Base-by-base conservation (phyloP, 2,329 filamentous ascomycete species). In the Penicillium glabrum region DNA sequence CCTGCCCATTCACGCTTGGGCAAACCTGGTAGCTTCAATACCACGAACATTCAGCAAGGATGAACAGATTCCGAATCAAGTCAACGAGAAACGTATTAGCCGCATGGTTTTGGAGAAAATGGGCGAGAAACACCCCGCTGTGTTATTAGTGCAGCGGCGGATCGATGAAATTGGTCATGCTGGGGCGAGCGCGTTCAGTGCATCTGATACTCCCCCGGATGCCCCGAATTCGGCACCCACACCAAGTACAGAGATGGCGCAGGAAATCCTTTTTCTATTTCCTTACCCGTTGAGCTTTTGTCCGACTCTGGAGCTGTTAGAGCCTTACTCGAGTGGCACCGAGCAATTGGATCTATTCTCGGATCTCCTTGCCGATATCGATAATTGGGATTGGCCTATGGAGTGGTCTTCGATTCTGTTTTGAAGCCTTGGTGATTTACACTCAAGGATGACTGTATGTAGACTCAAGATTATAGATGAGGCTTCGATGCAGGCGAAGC, bases 41-140 rank as follows among this genome's bases (percentile, higher is more conserved):
- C 54, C 57, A 5, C 54, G 54, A n/a, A 53, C 51, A 3, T 60
- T 60, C 44, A 49, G 51, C 14, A 51, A 57, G 10, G 52, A 27
- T 21, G 57, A 54, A 14, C 14, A 31, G 5, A n/a, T 60, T 3
- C 47, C 44, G 10, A 13, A 57, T 13, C 51, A 46, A 10, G 54
- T 13, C 1, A 44, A 54, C 10, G 57, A 60, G n/a, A 23, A 31
- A 37, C 48, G 21, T 48, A 54, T 54, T 43, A 41, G 51, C 24
- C 45, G 51, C 5, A 47, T 51, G 7, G 37, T 60, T 2, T 21
- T 60, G 14, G 47, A 46, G 23, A 60, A 23, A 4, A 57, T 60
- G 51, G 44, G 57, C 14, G 54, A 60, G 21, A 59, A 54, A n/a
- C 57, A 60, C 52, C 23, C 51, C 2, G 51, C 54, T n/a, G 19